phyloP scores from a whole-genome alignment of 2,329 filamentous ascomycete genomes.

The Fusarium humuli region DNA sequence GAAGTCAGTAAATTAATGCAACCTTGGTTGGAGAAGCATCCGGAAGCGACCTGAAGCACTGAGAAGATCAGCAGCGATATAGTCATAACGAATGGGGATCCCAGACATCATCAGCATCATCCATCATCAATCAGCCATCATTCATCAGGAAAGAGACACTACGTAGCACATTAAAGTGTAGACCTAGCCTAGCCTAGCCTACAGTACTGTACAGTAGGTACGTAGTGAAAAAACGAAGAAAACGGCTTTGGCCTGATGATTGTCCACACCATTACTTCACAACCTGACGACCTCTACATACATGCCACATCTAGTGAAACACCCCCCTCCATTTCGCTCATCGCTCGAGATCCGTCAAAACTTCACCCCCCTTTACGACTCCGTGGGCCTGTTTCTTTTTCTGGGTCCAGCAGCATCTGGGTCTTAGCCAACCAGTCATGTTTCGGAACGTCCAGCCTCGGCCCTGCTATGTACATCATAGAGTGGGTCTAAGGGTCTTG shows the following conservation, averaged over 20 bases:
- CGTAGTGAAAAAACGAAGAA: conserved; percentile 19
- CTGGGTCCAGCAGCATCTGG: conserved; percentile 10
- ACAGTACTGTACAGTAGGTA: not conserved
- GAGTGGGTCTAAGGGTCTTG: conserved; percentile 31
- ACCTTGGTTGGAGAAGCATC: conserved; percentile 12
- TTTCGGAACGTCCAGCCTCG: conserved; percentile 16
- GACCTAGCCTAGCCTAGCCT: conserved; percentile 21
- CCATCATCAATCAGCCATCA: conserved; percentile 36
- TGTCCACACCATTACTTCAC: conserved; percentile 23
- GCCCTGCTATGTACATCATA: conserved; percentile 35
- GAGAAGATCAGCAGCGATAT: conserved; percentile 34
- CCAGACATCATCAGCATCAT: conserved; percentile 35
- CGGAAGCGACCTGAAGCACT: conserved; percentile 30
- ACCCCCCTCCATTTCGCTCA: conserved; percentile 1
- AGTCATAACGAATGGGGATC: conserved; percentile 17
- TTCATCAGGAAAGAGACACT: conserved; percentile 27
- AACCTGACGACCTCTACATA: conserved; percentile 24
- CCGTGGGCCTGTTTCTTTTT: conserved; percentile 30
- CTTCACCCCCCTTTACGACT: conserved; percentile 26
- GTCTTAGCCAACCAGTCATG: conserved; percentile 20
- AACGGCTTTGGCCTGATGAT: conserved; percentile 36
- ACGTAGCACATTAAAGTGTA: conserved; percentile 7
- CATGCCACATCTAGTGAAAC: conserved; percentile 6
- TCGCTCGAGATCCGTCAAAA: conserved; percentile 16
- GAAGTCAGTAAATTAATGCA: not conserved